phyloP scores from a whole-genome alignment of 805 yeast genomes.

The Zygosaccharomyces gambellarensis region DNA sequence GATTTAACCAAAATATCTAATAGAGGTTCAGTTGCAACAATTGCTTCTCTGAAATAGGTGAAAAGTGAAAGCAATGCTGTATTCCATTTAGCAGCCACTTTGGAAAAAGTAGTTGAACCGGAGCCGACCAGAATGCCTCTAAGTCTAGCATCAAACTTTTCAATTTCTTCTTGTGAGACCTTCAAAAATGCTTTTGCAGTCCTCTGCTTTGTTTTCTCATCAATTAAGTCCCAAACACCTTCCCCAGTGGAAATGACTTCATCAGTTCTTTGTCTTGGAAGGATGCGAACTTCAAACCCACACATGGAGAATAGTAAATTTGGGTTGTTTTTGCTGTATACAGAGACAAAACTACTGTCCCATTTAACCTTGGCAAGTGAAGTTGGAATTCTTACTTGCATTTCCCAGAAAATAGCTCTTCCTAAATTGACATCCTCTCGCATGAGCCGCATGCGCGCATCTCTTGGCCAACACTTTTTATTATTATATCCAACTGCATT shows the following conservation, averaged over 20 bases:
- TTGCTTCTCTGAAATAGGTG: slow-evolving; percentile 91
- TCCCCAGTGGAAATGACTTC: slow-evolving; percentile 59
- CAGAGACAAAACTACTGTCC: slow-evolving; percentile 79
- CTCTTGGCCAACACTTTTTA: slow-evolving; percentile 92
- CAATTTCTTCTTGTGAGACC: slow-evolving; percentile 77
- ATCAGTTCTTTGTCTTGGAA: slow-evolving; percentile 63
- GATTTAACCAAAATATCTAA: slow-evolving; percentile 81
- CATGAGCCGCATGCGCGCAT: slow-evolving; percentile 83
- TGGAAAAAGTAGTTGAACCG: slow-evolving; percentile 92
- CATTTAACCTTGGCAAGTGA: slow-evolving; percentile 70
- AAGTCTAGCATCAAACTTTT: slow-evolving; percentile 73
- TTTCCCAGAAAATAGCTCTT: slow-evolving; percentile 87
- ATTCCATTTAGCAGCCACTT: slow-evolving; percentile 94
- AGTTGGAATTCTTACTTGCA: slow-evolving; percentile 70
- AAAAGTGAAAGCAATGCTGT: slow-evolving; percentile 82
- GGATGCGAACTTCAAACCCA: slow-evolving; percentile 88
- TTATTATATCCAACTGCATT: slow-evolving; percentile 81
- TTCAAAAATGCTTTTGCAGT: slow-evolving; percentile 84
- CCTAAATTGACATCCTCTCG: slow-evolving; percentile 90
- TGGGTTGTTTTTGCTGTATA: slow-evolving; percentile 86
- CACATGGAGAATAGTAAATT: slow-evolving; percentile 85
- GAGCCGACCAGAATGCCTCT: slow-evolving; percentile 91
- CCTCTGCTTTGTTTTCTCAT: slow-evolving; percentile 69
- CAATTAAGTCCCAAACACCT: slow-evolving; percentile 85
- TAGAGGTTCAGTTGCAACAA: slow-evolving; percentile 70